Percentiles rank a stretch among this genome's conserved stretches.
Conservation (phyloP, 1,284 basidiomycete species). For the Leccinum proliferum region DNA sequence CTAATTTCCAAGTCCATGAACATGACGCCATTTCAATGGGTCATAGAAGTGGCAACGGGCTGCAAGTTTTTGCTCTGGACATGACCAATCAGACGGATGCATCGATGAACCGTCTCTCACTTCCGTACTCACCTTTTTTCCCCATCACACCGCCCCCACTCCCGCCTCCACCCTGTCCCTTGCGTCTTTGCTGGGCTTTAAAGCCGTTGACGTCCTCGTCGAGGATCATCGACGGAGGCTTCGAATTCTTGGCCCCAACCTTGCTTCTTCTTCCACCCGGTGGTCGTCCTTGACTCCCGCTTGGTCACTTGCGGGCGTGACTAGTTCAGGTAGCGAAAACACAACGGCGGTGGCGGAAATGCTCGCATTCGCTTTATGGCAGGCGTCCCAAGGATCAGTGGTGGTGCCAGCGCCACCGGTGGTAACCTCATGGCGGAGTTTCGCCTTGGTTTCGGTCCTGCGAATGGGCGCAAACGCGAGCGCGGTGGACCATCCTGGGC, state of each 20-base stretch:
- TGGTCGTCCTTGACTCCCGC: constrained; percentile 20
- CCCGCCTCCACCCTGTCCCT: constrained; percentile 30
- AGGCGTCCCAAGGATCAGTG: background rate
- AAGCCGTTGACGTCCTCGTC: constrained; percentile 87
- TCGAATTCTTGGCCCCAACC: constrained; percentile 81
- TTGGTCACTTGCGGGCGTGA: constrained; percentile 32
- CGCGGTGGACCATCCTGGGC: constrained; percentile 76
- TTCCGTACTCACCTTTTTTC: constrained; percentile 48
- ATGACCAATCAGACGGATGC: background rate
- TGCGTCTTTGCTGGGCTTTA: constrained; percentile 46
- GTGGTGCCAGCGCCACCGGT: constrained; percentile 42
- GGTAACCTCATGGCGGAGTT: constrained; percentile 50
- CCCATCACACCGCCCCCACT: constrained; percentile 41
- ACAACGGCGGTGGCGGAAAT: constrained; percentile 69
- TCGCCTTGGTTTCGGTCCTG: constrained; percentile 51
- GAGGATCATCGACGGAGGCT: constrained; percentile 82
- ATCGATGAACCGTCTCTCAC: constrained; percentile 1
- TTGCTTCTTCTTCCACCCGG: constrained; percentile 31
- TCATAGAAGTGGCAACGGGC: constrained; percentile 36
- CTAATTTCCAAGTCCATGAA: too few species aligned
- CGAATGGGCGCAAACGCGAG: constrained; percentile 78
- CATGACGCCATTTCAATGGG: too few species aligned
- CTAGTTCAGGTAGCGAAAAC: constrained; percentile 61
- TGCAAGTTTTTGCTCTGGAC: constrained; percentile 52
- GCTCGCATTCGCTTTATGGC: constrained; percentile 14